phyloP scores from a whole-genome alignment of 1,139 yeast genomes.

The Martiniozyma asiatica region DNA sequence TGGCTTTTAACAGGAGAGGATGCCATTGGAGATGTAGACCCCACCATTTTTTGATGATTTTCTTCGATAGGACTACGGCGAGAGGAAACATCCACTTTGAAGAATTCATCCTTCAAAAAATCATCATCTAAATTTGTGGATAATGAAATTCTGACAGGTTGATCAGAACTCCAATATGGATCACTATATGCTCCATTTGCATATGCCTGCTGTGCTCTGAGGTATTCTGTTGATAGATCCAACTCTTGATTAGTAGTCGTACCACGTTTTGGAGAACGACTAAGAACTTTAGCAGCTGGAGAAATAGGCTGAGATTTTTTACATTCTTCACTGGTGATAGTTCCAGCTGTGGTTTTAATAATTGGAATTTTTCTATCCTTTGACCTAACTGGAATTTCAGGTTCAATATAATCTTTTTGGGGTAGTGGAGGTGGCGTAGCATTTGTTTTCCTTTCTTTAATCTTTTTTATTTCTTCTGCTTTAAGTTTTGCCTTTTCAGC shows the following conservation, averaged over 20 bases:
- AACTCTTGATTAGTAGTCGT: neutral
- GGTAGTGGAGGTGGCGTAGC: conserved; percentile 14
- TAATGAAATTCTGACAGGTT: neutral
- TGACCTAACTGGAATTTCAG: conserved; percentile 7
- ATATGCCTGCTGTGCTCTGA: conserved; percentile 2
- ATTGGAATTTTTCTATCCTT: conserved; percentile 7
- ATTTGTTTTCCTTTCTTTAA: conserved; percentile 7
- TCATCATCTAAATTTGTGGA: neutral
- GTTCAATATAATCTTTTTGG: conserved; percentile 9
- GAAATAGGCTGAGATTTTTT: conserved; percentile 8
- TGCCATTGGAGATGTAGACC: neutral
- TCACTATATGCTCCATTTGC: conserved; percentile 3
- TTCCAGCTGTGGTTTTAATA: no score
- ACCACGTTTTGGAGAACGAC: no score
- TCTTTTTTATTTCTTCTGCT: conserved; percentile 11
- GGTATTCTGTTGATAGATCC: neutral
- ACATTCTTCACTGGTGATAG: no score
- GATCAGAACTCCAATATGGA: neutral
- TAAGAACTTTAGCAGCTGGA: no score
- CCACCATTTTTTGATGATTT: neutral
- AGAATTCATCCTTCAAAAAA: conserved; percentile 1
- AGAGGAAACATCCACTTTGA: neutral
- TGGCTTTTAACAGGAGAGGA: neutral
- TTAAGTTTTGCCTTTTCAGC: conserved; percentile 12
- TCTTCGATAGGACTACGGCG: neutral